Conservation (phyloP, 2,329 filamentous ascomycete genomes). For the Purpureocillium lavendulum region DNA sequence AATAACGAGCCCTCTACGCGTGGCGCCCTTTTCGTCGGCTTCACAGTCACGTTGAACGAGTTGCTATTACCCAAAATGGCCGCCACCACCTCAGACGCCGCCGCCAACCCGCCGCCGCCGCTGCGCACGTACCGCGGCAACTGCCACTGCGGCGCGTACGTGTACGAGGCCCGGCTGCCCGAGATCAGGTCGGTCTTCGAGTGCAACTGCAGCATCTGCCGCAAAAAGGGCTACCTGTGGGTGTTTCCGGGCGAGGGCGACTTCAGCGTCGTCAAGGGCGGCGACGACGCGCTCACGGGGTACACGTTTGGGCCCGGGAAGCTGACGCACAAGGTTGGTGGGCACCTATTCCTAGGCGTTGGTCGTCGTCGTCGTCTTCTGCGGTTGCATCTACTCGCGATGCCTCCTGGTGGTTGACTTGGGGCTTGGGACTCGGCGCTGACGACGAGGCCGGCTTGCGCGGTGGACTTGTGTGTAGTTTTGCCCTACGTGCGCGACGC, state of each 20-base stretch:
- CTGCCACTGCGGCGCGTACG: slow-evolving; percentile 47
- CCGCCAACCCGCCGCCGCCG: neutral
- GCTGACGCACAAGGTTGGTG: slow-evolving; percentile 31
- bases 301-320: slow-evolving; percentile 35
- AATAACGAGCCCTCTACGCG: too few species aligned
- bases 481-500: slow-evolving; percentile 41
- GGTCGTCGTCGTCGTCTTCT: neutral
- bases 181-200: slow-evolving; percentile 47
- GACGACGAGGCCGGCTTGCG: too few species aligned
- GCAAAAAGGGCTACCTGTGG: slow-evolving; percentile 37
- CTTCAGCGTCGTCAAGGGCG: slow-evolving; percentile 39
- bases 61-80: neutral
- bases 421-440: neutral
- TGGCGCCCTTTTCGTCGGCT: too few species aligned
- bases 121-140: slow-evolving; percentile 43
- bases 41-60: too few species aligned
- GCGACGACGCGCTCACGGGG: slow-evolving; percentile 25
- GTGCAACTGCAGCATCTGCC: slow-evolving; percentile 63
- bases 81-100: neutral
- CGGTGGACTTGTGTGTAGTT: slow-evolving; percentile 32
- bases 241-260: slow-evolving; percentile 19
- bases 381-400: too few species aligned
- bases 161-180: slow-evolving; percentile 43
- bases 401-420: too few species aligned
- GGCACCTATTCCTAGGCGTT: too few species aligned